These are phyloP conservation scores for Nicotiana sylvestris DNA, from an alignment of 257 asterid species.

Conservation along the genomic window DNA sequence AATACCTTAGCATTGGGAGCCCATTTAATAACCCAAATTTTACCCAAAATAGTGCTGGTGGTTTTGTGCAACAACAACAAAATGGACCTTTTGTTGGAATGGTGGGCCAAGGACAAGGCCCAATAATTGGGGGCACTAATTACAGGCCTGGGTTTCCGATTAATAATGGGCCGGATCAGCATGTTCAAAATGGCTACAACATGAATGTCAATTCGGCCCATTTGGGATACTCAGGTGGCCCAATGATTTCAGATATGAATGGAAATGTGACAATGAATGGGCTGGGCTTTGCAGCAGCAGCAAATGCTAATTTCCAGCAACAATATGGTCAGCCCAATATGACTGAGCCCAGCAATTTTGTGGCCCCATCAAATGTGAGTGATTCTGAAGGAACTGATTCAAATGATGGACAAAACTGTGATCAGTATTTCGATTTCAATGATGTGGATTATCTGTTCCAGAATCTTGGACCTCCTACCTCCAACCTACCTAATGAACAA, in stretches of 20 bases:
- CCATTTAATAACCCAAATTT: not conserved
- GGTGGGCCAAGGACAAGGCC: not conserved
- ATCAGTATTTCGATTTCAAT: not conserved
- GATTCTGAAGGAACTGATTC: not conserved
- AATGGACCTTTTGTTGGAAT: no score
- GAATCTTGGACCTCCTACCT: not conserved
- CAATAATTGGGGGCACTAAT: not conserved
- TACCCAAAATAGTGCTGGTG: not conserved
- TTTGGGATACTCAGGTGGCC: not conserved
- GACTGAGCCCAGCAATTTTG: not conserved
- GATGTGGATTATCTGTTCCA: not conserved
- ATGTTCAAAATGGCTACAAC: not conserved
- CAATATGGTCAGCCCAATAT: not conserved
- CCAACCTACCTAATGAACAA: not conserved
- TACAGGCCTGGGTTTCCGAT: not conserved
- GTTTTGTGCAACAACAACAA: not conserved
- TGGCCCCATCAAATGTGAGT: not conserved
- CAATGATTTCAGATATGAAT: fast-evolving
- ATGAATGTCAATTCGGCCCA: not conserved
- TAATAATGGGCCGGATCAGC: not conserved
- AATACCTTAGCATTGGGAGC: not conserved
- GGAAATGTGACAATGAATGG: not conserved
- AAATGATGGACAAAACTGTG: not conserved
- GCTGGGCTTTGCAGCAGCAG: not conserved
- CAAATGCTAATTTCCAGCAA: not conserved